These are phyloP conservation scores for Parastagonospora avenae DNA, from an alignment of 2,329 filamentous ascomycete species.

Conservation along the genomic window DNA sequence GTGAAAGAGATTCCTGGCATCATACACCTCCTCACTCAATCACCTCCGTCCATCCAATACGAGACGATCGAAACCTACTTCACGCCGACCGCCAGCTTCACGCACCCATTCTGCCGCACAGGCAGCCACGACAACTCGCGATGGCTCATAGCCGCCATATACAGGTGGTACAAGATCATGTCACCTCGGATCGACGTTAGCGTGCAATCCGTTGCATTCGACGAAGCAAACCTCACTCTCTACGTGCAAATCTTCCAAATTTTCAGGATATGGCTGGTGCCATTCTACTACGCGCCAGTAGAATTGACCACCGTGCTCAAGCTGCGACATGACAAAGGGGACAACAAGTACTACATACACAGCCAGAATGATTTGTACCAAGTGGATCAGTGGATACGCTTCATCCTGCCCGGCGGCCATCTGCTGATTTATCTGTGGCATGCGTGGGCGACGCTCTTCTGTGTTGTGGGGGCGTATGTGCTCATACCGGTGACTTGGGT, in stretches of 20 bases:
- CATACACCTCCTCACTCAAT: slow-evolving; percentile 71
- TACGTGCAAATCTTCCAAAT: slow-evolving; percentile 76
- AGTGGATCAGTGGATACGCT: slow-evolving; percentile 74
- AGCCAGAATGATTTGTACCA: slow-evolving; percentile 85
- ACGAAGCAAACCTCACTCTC: slow-evolving; percentile 67
- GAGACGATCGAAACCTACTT: slow-evolving; percentile 74
- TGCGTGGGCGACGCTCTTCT: slow-evolving; percentile 67
- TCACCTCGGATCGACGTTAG: slow-evolving; percentile 73
- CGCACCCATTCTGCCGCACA: slow-evolving; percentile 78
- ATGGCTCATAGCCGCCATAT: slow-evolving; percentile 70
- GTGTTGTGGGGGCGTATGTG: slow-evolving; percentile 62
- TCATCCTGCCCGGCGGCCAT: slow-evolving; percentile 65
- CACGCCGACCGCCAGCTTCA: slow-evolving; percentile 71
- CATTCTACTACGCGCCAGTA: slow-evolving; percentile 73
- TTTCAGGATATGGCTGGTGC: slow-evolving; percentile 78
- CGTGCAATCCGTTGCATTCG: slow-evolving; percentile 71
- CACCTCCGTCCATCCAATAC: slow-evolving; percentile 68
- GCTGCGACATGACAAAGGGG: slow-evolving; percentile 56
- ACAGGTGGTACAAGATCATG: slow-evolving; percentile 76
- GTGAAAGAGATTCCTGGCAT: slow-evolving; percentile 67
- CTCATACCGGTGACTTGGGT: slow-evolving; percentile 54
- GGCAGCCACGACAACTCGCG: slow-evolving; percentile 66
- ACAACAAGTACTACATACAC: slow-evolving; percentile 69
- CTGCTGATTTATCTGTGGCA: slow-evolving; percentile 67
- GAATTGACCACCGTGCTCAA: slow-evolving; percentile 70